Percentiles rank a stretch among this genome's conserved stretches.
Evolutionary conservation across 768 basidiomycete species (phyloP).

Genomic region (Dentipellis sp.): DNA sequence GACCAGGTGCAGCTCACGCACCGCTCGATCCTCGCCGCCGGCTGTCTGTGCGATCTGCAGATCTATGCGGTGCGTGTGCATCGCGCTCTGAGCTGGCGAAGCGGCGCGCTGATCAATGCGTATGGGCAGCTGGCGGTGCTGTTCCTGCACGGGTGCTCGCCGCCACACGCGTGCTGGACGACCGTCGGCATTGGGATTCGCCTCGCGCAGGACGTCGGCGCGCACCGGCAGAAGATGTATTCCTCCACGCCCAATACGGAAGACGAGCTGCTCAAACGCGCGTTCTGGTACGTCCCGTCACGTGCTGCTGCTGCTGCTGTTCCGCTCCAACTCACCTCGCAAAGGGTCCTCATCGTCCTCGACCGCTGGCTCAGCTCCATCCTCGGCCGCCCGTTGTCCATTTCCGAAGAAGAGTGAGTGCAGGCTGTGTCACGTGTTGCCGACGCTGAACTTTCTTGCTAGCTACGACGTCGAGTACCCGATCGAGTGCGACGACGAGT

Average conservation of each 20-base stretch:
- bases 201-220: conserved; percentile 66
- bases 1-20: conserved; percentile 48
- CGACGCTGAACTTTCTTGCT: conserved; percentile 5
- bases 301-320: no score
- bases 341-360: conserved; percentile 40
- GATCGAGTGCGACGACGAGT: conserved; percentile 14
- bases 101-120: no score
- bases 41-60: conserved; percentile 65
- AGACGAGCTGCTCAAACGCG: conserved; percentile 68
- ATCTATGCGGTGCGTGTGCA: conserved; percentile 47
- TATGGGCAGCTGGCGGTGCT: no score
- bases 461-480: conserved; percentile 17
- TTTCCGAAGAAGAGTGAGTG: conserved; percentile 65
- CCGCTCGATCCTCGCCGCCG: conserved; percentile 46
- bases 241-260: conserved; percentile 35
- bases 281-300: conserved; percentile 49
- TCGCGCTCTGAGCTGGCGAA: conserved; percentile 67
- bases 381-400: conserved; percentile 60
- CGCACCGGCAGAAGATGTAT: conserved; percentile 46
- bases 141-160: conserved; percentile 32
- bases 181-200: conserved; percentile 57
- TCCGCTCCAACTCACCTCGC: no score
- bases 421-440: neutral
- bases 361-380: conserved; percentile 38
- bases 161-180: conserved; percentile 47